phyloP scores from a whole-genome alignment of 2,329 filamentous ascomycete species.

The Macrophomina phaseolina region DNA sequence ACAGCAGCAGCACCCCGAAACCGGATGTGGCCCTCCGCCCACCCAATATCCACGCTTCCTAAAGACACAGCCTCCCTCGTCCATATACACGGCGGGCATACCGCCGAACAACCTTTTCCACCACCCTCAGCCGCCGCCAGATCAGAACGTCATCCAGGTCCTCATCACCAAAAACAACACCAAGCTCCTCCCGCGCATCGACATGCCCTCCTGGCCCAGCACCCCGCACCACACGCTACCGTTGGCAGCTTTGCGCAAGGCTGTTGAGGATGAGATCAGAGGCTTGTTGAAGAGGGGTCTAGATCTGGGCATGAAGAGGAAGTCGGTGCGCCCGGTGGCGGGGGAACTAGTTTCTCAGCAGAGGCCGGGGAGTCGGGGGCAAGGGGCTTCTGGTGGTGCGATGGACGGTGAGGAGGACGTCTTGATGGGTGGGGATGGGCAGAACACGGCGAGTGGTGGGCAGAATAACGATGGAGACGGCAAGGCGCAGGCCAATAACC shows the following conservation, averaged over 20 bases:
- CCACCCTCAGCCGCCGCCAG: slow-evolving; percentile 4
- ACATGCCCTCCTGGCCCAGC: slow-evolving; percentile 22
- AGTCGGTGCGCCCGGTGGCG: background rate
- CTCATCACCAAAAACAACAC: slow-evolving; percentile 25
- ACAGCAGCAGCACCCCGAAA: background rate
- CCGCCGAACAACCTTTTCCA: background rate
- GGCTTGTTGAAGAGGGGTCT: slow-evolving; percentile 12
- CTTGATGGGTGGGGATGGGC: no score
- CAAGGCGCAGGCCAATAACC: background rate
- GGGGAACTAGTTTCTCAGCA: background rate
- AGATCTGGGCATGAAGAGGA: slow-evolving; percentile 3
- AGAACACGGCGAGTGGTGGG: background rate
- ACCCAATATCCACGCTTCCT: slow-evolving; percentile 13
- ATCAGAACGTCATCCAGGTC: slow-evolving; percentile 25
- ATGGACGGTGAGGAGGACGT: background rate
- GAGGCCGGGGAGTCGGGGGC: background rate
- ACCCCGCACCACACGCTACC: slow-evolving; percentile 25
- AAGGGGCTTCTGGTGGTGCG: background rate
- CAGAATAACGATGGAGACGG: background rate
- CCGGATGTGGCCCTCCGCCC: background rate
- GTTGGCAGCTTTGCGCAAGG: background rate
- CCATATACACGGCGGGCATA: background rate
- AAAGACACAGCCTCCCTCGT: slow-evolving; percentile 1
- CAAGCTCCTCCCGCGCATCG: slow-evolving; percentile 24
- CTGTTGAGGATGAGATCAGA: slow-evolving; percentile 4